These are phyloP conservation scores for Fusarium verrucosum DNA, from an alignment of 2,329 filamentous ascomycete species.

Conservation along the genomic window DNA sequence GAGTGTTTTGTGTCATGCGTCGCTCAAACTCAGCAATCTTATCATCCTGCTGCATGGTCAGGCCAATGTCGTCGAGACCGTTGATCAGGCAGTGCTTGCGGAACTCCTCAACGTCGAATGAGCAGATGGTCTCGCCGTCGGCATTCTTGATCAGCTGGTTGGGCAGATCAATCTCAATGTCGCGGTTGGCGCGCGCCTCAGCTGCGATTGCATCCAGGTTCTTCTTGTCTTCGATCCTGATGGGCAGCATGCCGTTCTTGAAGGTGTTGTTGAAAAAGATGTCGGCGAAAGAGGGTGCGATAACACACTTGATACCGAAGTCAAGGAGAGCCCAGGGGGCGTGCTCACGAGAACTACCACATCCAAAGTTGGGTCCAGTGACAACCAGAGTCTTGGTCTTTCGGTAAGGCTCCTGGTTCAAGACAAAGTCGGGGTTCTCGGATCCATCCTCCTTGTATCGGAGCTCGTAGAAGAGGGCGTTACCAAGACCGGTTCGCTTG, in stretches of 20 bases:
- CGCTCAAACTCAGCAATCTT: constrained; percentile 87
- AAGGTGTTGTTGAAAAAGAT: constrained; percentile 99
- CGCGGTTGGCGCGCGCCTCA: constrained; percentile 80
- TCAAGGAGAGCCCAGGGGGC: constrained; percentile 97
- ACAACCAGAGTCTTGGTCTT: constrained; percentile 88
- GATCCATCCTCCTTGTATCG: constrained; percentile 78
- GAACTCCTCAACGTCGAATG: constrained; percentile 92
- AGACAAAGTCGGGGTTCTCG: constrained; percentile 83
- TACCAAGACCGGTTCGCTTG: constrained; percentile 93
- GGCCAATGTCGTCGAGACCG: constrained; percentile 92
- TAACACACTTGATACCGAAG: constrained; percentile 94
- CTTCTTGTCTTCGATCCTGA: constrained; percentile 74
- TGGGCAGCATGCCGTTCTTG: constrained; percentile 98
- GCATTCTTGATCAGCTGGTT: constrained; percentile 84
- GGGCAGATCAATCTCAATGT: constrained; percentile 89
- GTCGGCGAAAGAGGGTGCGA: constrained; percentile 77
- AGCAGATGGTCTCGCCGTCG: constrained; percentile 75
- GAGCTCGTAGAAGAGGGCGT: constrained; percentile 85
- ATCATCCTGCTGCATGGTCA: constrained; percentile 91
- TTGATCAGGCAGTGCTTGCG: constrained; percentile 93
- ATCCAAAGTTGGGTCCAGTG: constrained; percentile 94
- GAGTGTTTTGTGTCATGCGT: constrained; percentile 78
- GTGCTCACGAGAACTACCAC: constrained; percentile 91
- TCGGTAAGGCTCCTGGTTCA: constrained; percentile 90
- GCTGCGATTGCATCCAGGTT: constrained; percentile 75